phyloP scores from a whole-genome alignment of 2,329 filamentous ascomycete genomes.

The Sporothrix schenckii region DNA sequence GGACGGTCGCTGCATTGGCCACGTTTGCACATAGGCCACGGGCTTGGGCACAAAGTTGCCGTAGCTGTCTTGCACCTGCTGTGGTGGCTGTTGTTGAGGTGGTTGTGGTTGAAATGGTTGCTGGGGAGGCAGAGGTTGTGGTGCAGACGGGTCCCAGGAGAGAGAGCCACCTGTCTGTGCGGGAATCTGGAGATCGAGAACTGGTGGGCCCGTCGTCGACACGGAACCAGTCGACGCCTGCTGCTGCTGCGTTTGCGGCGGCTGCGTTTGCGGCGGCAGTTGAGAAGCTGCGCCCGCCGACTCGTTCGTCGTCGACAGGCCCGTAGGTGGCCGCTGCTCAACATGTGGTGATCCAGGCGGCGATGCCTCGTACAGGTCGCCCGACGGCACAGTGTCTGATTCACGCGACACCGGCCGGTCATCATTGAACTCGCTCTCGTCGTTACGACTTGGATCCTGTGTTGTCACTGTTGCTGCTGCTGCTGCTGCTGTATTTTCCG shows the following conservation, averaged over 20 bases:
- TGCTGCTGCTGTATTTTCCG: background rate
- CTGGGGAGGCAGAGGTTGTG: background rate
- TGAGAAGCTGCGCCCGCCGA: background rate
- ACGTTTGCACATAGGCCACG: constrained; percentile 32
- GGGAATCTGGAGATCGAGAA: constrained; percentile 42
- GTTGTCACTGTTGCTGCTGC: background rate
- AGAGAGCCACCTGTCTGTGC: constrained; percentile 31
- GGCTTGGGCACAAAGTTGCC: constrained; percentile 31
- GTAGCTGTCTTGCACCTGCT: background rate
- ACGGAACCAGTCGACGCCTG: background rate
- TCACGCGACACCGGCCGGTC: constrained; percentile 14
- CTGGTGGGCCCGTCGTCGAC: constrained; percentile 33
- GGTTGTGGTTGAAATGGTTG: constrained; percentile 2
- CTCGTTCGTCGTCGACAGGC: constrained; percentile 6
- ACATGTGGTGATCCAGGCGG: constrained; percentile 30
- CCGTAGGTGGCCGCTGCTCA: background rate
- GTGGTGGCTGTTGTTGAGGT: background rate
- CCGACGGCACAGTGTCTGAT: background rate
- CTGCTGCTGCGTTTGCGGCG: background rate
- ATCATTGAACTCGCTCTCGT: constrained; percentile 13
- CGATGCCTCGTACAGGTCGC: constrained; percentile 33
- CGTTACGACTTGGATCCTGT: background rate
- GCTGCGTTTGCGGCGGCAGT: background rate
- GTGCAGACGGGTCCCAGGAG: background rate
- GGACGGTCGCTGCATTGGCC: constrained; percentile 33